These are phyloP conservation scores for Penicillium hordei DNA, from an alignment of 2,329 filamentous ascomycete genomes.

Conservation along the genomic window DNA sequence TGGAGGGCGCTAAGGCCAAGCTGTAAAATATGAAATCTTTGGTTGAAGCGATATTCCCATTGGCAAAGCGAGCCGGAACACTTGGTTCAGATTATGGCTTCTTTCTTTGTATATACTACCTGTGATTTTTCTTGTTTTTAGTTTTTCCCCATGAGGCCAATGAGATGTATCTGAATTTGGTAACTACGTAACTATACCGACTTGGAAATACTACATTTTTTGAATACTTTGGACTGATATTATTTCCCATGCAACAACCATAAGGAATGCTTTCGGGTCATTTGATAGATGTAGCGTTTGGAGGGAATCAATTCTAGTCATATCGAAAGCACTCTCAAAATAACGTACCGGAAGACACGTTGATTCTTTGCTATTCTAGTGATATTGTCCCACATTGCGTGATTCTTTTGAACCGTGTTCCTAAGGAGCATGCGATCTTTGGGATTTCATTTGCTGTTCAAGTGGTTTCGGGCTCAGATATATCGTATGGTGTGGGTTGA, in stretches of 20 bases:
- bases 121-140: conserved; percentile 6
- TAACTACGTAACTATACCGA: background rate
- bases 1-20: conserved; percentile 53
- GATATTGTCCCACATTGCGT: background rate
- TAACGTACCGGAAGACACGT: background rate
- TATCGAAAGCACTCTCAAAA: background rate
- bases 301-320: background rate
- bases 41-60: conserved; percentile 21
- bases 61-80: conserved; percentile 16
- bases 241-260: background rate
- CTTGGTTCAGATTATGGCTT: conserved; percentile 20
- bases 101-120: conserved; percentile 26
- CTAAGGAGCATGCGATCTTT: background rate
- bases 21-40: conserved; percentile 42
- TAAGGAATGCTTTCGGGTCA: background rate
- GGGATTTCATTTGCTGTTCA: background rate
- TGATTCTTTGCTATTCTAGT: background rate
- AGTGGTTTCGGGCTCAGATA: background rate
- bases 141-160: conserved; percentile 3
- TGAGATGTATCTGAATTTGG: background rate
- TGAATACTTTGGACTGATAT: background rate
- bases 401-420: background rate
- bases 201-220: background rate
- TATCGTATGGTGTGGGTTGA: background rate
- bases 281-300: background rate